A percentile compares a stretch with the other conserved stretches of the same genome.
Evolutionary conservation across 768 basidiomycete genomes (phyloP).

Genomic region (Phylloporus sp.): DNA sequence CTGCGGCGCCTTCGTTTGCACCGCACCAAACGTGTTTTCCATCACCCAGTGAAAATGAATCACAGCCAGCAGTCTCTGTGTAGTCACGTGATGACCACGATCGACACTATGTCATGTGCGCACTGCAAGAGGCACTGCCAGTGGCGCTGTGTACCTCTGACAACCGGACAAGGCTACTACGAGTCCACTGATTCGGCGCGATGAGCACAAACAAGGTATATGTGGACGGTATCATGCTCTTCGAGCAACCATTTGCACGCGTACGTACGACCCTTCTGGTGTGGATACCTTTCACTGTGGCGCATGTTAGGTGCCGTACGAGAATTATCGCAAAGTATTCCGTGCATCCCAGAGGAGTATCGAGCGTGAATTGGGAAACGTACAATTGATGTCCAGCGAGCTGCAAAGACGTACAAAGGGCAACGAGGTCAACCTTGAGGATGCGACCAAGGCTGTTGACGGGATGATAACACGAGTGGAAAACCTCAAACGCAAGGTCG

Average conservation of each 20-base stretch:
- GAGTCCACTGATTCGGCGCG: conserved; percentile 4
- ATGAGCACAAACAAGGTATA: conserved; percentile 52
- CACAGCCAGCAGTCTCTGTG: background rate
- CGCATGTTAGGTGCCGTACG: conserved; percentile 71
- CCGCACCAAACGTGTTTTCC: conserved; percentile 15
- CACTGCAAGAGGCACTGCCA: background rate
- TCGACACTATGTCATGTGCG: conserved; percentile 8
- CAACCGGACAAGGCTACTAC: conserved; percentile 8
- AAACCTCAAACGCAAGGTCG: conserved; percentile 85
- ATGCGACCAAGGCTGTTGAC: conserved; percentile 61
- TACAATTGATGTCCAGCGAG: conserved; percentile 57
- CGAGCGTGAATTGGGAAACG: conserved; percentile 68
- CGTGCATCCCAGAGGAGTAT: conserved; percentile 76
- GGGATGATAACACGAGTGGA: conserved; percentile 73
- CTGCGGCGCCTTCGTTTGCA: conserved; percentile 10
- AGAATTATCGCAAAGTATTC: conserved; percentile 87
- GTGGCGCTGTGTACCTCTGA: background rate
- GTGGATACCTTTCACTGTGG: conserved; percentile 9
- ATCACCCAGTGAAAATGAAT: background rate
- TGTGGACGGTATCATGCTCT: conserved; percentile 69
- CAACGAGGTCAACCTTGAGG: conserved; percentile 42
- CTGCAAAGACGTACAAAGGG: conserved; percentile 45
- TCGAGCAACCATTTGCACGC: conserved; percentile 80
- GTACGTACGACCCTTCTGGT: conserved; percentile 37
- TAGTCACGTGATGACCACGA: conserved; percentile 25